phyloP scores from a whole-genome alignment of 1,284 basidiomycete species.

The Melanopsichium pennsylvanicum region DNA sequence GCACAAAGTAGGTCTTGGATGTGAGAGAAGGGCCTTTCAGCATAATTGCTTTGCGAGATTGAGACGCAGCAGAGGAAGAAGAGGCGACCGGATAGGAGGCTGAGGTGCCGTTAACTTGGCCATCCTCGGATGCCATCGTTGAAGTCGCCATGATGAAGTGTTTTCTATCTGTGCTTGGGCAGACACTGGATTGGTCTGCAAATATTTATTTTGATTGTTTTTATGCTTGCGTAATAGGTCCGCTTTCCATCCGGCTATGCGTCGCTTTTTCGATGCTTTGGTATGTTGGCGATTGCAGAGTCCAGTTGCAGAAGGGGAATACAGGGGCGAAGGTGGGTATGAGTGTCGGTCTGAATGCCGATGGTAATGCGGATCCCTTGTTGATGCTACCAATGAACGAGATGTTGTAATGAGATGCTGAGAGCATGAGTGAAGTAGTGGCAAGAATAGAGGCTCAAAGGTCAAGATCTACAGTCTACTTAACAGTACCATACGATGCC shows the following conservation, averaged over 20 bases:
- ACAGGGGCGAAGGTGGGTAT: background rate
- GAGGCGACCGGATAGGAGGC: slow-evolving; percentile 3
- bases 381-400: background rate
- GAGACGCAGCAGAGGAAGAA: slow-evolving; percentile 2
- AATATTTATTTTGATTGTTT: too few relatives aligned
- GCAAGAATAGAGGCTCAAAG: background rate
- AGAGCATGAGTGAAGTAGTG: background rate
- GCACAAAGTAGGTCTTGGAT: slow-evolving; percentile 58
- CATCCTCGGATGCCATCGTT: background rate
- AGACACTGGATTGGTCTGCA: too few relatives aligned
- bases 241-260: too few relatives aligned
- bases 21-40: slow-evolving; percentile 59
- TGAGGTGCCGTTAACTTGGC: background rate
- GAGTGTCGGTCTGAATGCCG: background rate
- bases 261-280: too few relatives aligned
- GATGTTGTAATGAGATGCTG: background rate
- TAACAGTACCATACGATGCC: too few relatives aligned
- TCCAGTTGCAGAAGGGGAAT: background rate
- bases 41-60: slow-evolving; percentile 48
- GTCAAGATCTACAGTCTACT: background rate
- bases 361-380: background rate
- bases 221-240: too few relatives aligned
- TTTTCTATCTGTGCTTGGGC: background rate
- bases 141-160: background rate
- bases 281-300: too few relatives aligned